Conservation (phyloP, 345 rosid species). For the Camelina laxa region DNA sequence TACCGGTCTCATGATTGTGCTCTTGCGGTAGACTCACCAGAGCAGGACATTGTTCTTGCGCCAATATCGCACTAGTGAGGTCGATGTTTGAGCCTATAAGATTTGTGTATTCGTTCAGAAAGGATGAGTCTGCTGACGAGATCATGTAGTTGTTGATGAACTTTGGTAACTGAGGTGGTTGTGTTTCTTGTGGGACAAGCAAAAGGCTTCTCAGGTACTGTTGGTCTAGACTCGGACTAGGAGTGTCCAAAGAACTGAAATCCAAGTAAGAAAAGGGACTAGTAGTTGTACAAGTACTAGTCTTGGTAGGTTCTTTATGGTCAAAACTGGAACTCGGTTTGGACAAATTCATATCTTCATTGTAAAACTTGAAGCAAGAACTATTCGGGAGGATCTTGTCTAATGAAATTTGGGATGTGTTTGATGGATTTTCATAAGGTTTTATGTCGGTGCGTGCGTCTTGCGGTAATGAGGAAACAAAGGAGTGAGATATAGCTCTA, state of each 20-base stretch:
- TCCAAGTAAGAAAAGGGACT: constrained; percentile 43
- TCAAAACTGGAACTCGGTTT: too few species aligned
- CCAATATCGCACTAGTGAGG: too few species aligned
- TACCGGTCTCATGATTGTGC: too few species aligned
- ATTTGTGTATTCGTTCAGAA: constrained; percentile 42
- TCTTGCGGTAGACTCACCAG: too few species aligned
- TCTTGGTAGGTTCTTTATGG: constrained; percentile 3
- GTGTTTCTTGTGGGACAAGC: constrained; percentile 48
- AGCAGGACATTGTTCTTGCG: too few species aligned
- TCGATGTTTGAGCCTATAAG: too few species aligned
- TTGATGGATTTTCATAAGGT: constrained; percentile 27
- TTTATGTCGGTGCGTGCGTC: constrained; percentile 39
- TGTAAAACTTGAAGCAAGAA: constrained; percentile 34
- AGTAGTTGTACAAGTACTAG: constrained; percentile 28
- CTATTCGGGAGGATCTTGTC: constrained; percentile 32
- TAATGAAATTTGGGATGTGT: constrained; percentile 38
- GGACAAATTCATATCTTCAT: constrained; percentile 16
- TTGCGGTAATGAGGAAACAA: constrained; percentile 55
- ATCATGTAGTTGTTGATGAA: constrained; percentile 41
- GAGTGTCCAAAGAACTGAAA: constrained; percentile 39
- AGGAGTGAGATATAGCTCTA: constrained; percentile 69
- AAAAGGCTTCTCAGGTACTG: constrained; percentile 48
- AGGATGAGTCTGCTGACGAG: constrained; percentile 49
- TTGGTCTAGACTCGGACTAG: constrained; percentile 32
- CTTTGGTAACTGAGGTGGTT: constrained; percentile 37